Conservation (phyloP, 192 early-diverging fungal species). For the Oehlia diaphana region DNA sequence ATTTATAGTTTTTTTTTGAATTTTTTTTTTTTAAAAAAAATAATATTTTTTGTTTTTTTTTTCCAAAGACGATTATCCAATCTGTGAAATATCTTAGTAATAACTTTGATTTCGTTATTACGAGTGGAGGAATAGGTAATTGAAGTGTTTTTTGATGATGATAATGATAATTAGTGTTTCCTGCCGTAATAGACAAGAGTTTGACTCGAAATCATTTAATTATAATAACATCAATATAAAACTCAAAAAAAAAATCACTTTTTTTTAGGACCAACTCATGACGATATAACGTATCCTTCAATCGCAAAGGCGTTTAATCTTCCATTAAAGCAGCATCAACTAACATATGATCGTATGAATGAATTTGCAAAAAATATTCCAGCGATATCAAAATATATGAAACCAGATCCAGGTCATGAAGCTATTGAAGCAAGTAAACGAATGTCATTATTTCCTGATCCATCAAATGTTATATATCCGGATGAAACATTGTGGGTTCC, state of each 20-base stretch:
- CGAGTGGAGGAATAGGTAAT: conserved; percentile 71
- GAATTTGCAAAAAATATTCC: conserved; percentile 21
- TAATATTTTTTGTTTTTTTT: conserved; percentile 27
- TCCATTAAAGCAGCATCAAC: conserved; percentile 51
- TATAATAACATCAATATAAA: too few relatives aligned
- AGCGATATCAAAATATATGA: background rate
- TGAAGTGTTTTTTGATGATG: background rate
- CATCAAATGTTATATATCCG: conserved; percentile 43
- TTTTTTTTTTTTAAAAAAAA: conserved; percentile 18
- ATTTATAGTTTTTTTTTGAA: background rate
- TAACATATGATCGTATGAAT: conserved; percentile 59
- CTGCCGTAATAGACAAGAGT: too few relatives aligned
- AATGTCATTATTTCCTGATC: conserved; percentile 66
- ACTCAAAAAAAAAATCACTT: too few relatives aligned
- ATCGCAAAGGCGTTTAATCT: conserved; percentile 59
- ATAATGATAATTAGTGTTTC: background rate
- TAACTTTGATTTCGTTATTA: conserved; percentile 61
- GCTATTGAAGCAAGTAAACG: conserved; percentile 47
- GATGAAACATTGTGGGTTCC: conserved; percentile 68
- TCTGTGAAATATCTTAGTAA: conserved; percentile 50
- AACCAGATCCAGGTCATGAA: background rate
- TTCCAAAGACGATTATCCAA: conserved; percentile 38
- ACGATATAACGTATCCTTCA: conserved; percentile 67
- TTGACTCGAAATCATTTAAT: too few relatives aligned
- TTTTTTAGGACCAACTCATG: conserved; percentile 55